Evolutionary conservation across 1,284 basidiomycete genomes (phyloP).

Genomic region (Malassezia caprae): DNA sequence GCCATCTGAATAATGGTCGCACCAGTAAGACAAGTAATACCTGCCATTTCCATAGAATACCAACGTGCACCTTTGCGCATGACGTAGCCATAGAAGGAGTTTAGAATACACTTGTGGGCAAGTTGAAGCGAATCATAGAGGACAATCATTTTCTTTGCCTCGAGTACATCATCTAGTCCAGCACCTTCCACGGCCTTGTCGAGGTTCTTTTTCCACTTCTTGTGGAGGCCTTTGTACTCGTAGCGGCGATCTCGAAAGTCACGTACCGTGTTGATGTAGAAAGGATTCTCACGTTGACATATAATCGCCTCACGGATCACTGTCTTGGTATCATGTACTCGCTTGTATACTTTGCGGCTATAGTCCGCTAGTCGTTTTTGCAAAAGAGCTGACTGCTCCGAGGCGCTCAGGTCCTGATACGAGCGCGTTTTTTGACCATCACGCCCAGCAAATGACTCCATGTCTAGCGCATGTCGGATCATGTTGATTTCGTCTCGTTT

Average conservation of each 20-base stretch:
- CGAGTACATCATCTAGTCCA: constrained; percentile 61
- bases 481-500: constrained; percentile 98
- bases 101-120: constrained; percentile 98
- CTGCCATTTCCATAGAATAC: constrained; percentile 99
- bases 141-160: constrained; percentile 99
- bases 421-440: constrained; percentile 65
- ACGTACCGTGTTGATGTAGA: constrained; percentile 97
- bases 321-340: constrained; percentile 96
- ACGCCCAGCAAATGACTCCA: constrained; percentile 81
- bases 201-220: constrained; percentile 98
- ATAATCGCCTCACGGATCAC: constrained; percentile 90
- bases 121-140: constrained; percentile 98
- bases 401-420: constrained; percentile 72
- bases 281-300: constrained; percentile 95
- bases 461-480: constrained; percentile 92
- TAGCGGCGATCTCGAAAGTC: constrained; percentile 95
- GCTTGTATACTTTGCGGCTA: constrained; percentile 95
- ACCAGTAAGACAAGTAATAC: constrained; percentile 97
- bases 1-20: constrained; percentile 99
- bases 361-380: constrained; percentile 98
- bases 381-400: constrained; percentile 80
- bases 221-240: constrained; percentile 96
- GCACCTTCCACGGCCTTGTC: constrained; percentile 63
- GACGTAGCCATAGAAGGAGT: constrained; percentile 99
- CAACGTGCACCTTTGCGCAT: constrained; percentile 99